Evolutionary conservation across 345 rosid genomes (phyloP).

Genomic region (Brassica juncea): DNA sequence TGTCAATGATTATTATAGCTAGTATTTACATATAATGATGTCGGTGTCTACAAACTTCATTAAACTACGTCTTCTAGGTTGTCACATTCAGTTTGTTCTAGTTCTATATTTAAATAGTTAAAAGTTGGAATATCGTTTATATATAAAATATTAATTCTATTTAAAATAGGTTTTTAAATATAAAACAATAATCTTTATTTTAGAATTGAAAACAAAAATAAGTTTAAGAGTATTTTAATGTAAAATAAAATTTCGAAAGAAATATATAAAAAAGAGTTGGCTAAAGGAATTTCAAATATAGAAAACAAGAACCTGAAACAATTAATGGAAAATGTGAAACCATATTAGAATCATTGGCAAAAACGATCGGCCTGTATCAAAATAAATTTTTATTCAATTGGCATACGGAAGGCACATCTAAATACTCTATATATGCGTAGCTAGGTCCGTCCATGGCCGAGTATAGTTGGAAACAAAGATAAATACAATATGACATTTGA

Average conservation of each 20-base stretch:
- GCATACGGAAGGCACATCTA: conserved; percentile 1
- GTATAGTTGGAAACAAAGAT: conserved; percentile 28
- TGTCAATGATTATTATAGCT: neutral
- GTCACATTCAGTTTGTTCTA: neutral
- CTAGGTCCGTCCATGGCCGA: conserved; percentile 7
- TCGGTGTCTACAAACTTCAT: neutral
- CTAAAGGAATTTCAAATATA: neutral
- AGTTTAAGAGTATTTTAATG: neutral
- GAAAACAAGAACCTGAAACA: neutral
- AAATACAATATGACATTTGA: conserved; percentile 21
- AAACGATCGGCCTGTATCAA: neutral
- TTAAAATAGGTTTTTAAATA: neutral
- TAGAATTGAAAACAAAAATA: neutral
- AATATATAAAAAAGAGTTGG: neutral
- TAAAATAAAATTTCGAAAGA: neutral
- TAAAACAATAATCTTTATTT: neutral
- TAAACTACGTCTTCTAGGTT: neutral
- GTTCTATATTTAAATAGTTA: neutral
- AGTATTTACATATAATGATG: neutral
- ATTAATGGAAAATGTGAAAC: neutral
- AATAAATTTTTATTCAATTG: neutral
- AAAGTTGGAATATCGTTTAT: neutral
- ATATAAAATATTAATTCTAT: neutral
- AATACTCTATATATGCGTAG: neutral
- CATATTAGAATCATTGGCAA: neutral